Evolutionary conservation across 1,284 basidiomycete genomes (phyloP).

Genomic region (Neonothopanus nambi): DNA sequence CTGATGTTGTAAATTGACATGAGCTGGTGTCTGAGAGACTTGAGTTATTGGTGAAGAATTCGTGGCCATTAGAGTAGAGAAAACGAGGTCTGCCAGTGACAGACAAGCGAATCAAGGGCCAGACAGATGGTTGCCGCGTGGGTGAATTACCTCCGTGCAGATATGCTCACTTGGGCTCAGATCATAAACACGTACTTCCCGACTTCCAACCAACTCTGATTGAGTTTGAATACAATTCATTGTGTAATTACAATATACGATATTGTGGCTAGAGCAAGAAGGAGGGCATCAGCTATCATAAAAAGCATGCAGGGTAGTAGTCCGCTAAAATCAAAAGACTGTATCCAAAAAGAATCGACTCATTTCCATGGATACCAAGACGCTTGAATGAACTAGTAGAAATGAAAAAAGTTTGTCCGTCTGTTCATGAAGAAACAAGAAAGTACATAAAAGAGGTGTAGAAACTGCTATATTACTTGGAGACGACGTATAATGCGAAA

Average conservation of each 20-base stretch:
- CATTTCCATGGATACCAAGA: background rate
- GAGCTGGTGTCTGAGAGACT: constrained; percentile 74
- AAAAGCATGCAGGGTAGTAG: constrained; percentile 2
- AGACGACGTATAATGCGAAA: constrained; percentile 13
- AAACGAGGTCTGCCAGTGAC: constrained; percentile 1
- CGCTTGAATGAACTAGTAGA: constrained; percentile 6
- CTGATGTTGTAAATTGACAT: constrained; percentile 60
- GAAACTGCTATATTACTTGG: constrained; percentile 6
- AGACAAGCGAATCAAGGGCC: background rate
- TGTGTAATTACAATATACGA: constrained; percentile 14
- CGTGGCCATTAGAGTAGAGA: constrained; percentile 32
- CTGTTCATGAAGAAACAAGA: background rate
- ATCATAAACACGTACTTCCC: too few species aligned
- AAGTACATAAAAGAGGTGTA: constrained; percentile 6
- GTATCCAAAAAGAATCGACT: constrained; percentile 4
- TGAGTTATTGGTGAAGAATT: constrained; percentile 84
- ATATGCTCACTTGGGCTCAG: background rate
- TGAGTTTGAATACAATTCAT: too few species aligned
- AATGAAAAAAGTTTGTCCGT: constrained; percentile 5
- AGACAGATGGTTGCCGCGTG: background rate
- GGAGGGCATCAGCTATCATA: constrained; percentile 14
- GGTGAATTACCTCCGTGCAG: background rate
- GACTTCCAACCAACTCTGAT: too few species aligned
- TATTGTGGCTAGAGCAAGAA: constrained; percentile 4
- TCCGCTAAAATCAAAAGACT: background rate